These are phyloP conservation scores for Ramichloridium luteum DNA, from an alignment of 2,329 filamentous ascomycete genomes.

Conservation along the genomic window DNA sequence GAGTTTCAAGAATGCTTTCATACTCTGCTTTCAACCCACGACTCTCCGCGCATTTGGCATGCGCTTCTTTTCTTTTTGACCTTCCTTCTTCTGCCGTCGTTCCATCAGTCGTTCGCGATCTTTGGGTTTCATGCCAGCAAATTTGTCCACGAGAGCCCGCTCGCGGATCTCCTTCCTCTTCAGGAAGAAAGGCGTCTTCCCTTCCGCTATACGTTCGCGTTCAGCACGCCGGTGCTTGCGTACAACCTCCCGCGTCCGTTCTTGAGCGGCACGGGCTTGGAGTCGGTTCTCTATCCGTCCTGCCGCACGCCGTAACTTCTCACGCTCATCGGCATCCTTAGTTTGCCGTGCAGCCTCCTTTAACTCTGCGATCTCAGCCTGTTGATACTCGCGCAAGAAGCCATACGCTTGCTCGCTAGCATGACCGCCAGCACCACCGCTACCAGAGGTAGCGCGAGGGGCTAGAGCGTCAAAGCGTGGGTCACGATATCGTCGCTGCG, in stretches of 20 bases:
- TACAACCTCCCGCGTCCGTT: constrained; percentile 56
- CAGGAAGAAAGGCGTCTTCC: constrained; percentile 85
- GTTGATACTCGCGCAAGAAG: constrained; percentile 79
- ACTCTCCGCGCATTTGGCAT: constrained; percentile 33
- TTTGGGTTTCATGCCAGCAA: constrained; percentile 69
- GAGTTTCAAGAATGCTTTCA: no score
- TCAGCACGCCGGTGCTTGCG: constrained; percentile 69
- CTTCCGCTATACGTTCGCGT: constrained; percentile 71
- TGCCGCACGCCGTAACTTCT: constrained; percentile 59
- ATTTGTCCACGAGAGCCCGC: constrained; percentile 65
- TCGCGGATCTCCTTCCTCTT: constrained; percentile 88
- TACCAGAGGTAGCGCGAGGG: no score
- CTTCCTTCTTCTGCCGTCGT: constrained; percentile 78
- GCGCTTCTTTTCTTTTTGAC: constrained; percentile 65
- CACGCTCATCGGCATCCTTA: constrained; percentile 54
- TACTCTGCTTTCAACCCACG: constrained; percentile 9
- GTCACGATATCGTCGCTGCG: constrained; percentile 56
- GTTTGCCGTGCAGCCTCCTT: constrained; percentile 53
- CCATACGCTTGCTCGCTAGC: constrained; percentile 62
- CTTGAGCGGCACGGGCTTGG: constrained; percentile 57
- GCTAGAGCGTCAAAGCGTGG: constrained; percentile 78
- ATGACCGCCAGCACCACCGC: no score
- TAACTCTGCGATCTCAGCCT: constrained; percentile 68
- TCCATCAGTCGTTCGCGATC: constrained; percentile 78
- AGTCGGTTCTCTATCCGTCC: constrained; percentile 67